A percentile compares a stretch with the other conserved stretches of the same genome.
Conservation (phyloP, 2,329 filamentous ascomycete genomes). For the Fusarium scirpi region DNA sequence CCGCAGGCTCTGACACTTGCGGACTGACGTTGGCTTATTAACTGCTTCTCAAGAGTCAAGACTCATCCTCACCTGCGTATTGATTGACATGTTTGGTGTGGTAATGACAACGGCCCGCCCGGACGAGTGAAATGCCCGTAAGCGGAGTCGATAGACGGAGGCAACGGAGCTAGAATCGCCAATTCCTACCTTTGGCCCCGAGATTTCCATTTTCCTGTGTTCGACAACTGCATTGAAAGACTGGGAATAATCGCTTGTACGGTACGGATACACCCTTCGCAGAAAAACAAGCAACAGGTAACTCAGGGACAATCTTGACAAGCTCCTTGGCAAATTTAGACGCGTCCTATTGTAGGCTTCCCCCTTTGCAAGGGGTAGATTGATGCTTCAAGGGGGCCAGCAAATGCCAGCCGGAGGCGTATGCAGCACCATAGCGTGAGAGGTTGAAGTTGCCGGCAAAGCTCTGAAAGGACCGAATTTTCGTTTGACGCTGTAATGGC, state of each 20-base stretch:
- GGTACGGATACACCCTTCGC: not conserved
- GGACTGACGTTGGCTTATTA: slow-evolving; percentile 24
- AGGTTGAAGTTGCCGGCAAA: slow-evolving; percentile 19
- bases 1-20: not conserved
- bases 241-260: not conserved
- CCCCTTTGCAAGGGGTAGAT: slow-evolving; percentile 42
- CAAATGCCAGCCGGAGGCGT: slow-evolving; percentile 40
- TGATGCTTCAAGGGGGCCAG: slow-evolving; percentile 39
- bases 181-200: not conserved
- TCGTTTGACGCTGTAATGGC: not conserved
- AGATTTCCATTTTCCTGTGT: slow-evolving; percentile 7
- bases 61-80: not conserved
- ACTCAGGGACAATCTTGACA: slow-evolving; percentile 6
- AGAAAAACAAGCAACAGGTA: slow-evolving; percentile 13
- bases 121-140: slow-evolving; percentile 19
- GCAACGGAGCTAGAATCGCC: slow-evolving; percentile 19
- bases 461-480: slow-evolving; percentile 9
- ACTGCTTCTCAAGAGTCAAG: slow-evolving; percentile 5
- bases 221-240: not conserved
- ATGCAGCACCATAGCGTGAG: slow-evolving; percentile 11
- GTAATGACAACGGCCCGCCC: slow-evolving; percentile 28
- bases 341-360: slow-evolving; percentile 25
- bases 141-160: slow-evolving; percentile 23
- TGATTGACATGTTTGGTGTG: slow-evolving; percentile 24
- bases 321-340: slow-evolving; percentile 38